Conservation (phyloP, 805 yeast genomes). For the Candida wancherniae region DNA sequence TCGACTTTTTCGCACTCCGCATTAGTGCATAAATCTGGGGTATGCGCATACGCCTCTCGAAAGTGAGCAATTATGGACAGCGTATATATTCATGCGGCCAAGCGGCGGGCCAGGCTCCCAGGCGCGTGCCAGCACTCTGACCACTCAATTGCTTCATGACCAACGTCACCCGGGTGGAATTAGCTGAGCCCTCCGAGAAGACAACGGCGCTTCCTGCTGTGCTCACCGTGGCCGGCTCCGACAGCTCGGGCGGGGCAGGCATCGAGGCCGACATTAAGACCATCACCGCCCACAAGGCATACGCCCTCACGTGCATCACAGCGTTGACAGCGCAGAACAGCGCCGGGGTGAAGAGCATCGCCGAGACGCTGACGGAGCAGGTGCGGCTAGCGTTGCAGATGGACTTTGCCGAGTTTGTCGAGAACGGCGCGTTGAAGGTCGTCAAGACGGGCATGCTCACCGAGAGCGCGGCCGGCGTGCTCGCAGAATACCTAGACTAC, state of each 20-base stretch:
- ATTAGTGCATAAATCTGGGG: too few species aligned
- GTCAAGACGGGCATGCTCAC: conserved; percentile 81
- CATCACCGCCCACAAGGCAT: conserved; percentile 67
- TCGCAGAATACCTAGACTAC: conserved; percentile 33
- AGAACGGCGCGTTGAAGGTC: conserved; percentile 42
- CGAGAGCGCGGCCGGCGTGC: conserved; percentile 45
- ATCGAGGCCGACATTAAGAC: conserved; percentile 86
- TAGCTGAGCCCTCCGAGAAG: conserved; percentile 3
- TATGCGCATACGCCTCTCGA: conserved; percentile 9
- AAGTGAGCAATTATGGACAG: conserved; percentile 8
- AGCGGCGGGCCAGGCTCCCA: too few species aligned
- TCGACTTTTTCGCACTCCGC: too few species aligned
- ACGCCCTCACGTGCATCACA: conserved; percentile 71
- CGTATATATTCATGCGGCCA: too few species aligned
- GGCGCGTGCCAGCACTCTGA: not conserved
- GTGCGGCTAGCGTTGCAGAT: conserved; percentile 47
- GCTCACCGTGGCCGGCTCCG: conserved; percentile 63
- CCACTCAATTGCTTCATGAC: not conserved
- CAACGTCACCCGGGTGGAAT: conserved; percentile 1
- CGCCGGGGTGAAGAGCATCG: conserved; percentile 38
- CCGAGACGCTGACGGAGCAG: conserved; percentile 39
- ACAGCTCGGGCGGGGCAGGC: conserved; percentile 88
- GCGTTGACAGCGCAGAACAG: conserved; percentile 82
- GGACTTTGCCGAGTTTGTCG: conserved; percentile 53
- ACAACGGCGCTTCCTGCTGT: conserved; percentile 12